Conservation (phyloP, 495 filamentous ascomycete genomes). For the Mycothermus thermophilus region DNA sequence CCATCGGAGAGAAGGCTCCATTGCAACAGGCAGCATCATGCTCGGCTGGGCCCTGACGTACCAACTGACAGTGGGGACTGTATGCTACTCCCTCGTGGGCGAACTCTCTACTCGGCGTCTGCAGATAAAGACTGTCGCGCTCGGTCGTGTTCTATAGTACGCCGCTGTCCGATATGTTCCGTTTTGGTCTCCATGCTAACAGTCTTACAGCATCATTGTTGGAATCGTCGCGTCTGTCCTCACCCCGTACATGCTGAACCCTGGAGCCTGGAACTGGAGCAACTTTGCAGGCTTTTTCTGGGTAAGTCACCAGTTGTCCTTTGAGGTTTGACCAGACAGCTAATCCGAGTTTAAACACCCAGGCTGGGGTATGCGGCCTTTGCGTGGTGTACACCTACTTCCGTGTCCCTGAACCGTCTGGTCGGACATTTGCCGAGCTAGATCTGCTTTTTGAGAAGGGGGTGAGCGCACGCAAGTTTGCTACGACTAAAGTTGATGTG, state of each 20-base stretch:
- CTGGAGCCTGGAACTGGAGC: conserved; percentile 58
- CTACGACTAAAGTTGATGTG: conserved; percentile 48
- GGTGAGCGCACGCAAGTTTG: conserved; percentile 56
- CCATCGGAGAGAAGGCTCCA: conserved; percentile 39
- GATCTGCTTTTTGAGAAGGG: conserved; percentile 56
- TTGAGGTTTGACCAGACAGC: not conserved
- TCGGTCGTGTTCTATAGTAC: conserved; percentile 55
- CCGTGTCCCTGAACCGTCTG: conserved; percentile 58
- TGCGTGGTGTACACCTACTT: conserved; percentile 65
- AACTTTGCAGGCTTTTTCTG: conserved; percentile 77
- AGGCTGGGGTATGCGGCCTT: conserved; percentile 52
- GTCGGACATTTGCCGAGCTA: conserved; percentile 59
- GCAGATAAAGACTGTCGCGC: conserved; percentile 56
- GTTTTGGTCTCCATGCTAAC: conserved; percentile 6
- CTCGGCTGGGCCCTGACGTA: conserved; percentile 61
- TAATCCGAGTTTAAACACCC: not conserved
- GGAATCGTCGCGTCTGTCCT: conserved; percentile 55
- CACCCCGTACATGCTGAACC: conserved; percentile 67
- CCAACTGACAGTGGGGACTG: conserved; percentile 62
- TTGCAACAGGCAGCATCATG: conserved; percentile 60
- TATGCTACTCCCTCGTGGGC: conserved; percentile 64
- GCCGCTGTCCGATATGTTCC: not conserved
- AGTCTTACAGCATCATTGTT: conserved; percentile 41
- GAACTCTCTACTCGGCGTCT: conserved; percentile 61
- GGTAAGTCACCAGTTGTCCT: conserved; percentile 25